Conservation (phyloP, 352 stramenopile species). For the Globisporangium polare region DNA sequence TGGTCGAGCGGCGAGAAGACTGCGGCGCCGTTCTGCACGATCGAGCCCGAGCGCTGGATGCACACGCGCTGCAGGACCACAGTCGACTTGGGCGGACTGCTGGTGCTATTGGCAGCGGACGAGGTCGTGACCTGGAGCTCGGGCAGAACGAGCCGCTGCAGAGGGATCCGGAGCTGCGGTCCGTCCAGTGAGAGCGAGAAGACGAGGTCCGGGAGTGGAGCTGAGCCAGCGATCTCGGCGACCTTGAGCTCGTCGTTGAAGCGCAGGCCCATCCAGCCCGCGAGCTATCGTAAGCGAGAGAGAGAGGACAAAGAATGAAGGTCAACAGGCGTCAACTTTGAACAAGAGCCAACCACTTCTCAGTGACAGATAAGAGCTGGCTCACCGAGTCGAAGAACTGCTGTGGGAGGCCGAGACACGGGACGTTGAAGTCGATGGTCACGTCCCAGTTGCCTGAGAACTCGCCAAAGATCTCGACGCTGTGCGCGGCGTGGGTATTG, state of each 20-base stretch:
- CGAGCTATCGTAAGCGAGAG: slow-evolving; percentile 30
- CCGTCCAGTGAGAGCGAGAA: slow-evolving; percentile 46
- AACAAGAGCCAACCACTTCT: background rate
- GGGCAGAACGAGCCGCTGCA: slow-evolving; percentile 38
- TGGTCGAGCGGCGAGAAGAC: slow-evolving; percentile 45
- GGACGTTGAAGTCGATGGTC: slow-evolving; percentile 49
- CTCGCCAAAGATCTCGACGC: slow-evolving; percentile 43
- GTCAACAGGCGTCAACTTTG: background rate
- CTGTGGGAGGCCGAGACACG: slow-evolving; percentile 50
- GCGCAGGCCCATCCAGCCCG: slow-evolving; percentile 43
- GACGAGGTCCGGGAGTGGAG: slow-evolving; percentile 29
- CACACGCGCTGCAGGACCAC: slow-evolving; percentile 28
- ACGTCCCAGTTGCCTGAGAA: slow-evolving; percentile 59
- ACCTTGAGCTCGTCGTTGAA: slow-evolving; percentile 42
- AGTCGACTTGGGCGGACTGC: slow-evolving; percentile 5
- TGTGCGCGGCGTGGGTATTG: background rate
- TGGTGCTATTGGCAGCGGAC: background rate
- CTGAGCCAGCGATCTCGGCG: slow-evolving; percentile 29
- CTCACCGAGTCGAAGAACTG: slow-evolving; percentile 63
- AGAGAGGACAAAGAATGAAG: background rate
- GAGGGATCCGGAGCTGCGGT: slow-evolving; percentile 27
- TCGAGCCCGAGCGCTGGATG: slow-evolving; percentile 50
- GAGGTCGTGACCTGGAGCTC: slow-evolving; percentile 20
- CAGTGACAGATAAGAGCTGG: too few relatives aligned
- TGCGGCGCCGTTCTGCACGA: slow-evolving; percentile 46